Evolutionary conservation across 106 monocot species (phyloP), one percentile per base, ranked within the genome.

Genomic region (Platanthera guangdongensis): DNA sequence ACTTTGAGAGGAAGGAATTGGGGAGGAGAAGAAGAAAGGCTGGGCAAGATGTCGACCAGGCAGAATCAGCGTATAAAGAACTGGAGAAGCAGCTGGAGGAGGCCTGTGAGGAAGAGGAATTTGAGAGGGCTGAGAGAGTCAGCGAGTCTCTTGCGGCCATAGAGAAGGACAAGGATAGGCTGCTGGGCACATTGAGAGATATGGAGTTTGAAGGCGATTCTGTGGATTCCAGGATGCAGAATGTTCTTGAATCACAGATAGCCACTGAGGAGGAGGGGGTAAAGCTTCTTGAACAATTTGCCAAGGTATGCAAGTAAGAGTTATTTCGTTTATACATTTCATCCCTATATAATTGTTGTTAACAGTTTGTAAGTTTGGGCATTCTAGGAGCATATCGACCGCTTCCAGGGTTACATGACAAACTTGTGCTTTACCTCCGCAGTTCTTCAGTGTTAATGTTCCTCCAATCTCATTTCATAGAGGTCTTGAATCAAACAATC

Each of bases 101-200:
- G 70, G 97, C 92, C 0, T 91, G 91, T 54, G 97, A 99, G 80
- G 85, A 83, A 0, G 97, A 99, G 52, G 94, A 94, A 68, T 94
- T 99, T 74, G 97, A 99, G 73, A 87, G 59, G 76, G 97, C 97
- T 0, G 97, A 99, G 84, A 87, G 59, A 64, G 77, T 94, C 57
- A 99, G 94, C 48, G 86, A 88, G 59, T 83, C 74, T 19, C 83
- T 99, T 16, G 92, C 86, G 1, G 76, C 80, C 14, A 75, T 78
- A n/a, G 97, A 99, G 83, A 87, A 83, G 74, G 94, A 94, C 9
- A 99, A 94, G 74, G 82, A 87, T 49, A 57, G 65, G 50, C 81
- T 89, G 12, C 68, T 85, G 46, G 54, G 62, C 14, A 57, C 73
- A n/a, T 52, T 94, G 78, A 89, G 83, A 54, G 67, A 82, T 50